Evolutionary conservation across 1,284 basidiomycete species (phyloP).

Genomic region (Ustilago bromivora): DNA sequence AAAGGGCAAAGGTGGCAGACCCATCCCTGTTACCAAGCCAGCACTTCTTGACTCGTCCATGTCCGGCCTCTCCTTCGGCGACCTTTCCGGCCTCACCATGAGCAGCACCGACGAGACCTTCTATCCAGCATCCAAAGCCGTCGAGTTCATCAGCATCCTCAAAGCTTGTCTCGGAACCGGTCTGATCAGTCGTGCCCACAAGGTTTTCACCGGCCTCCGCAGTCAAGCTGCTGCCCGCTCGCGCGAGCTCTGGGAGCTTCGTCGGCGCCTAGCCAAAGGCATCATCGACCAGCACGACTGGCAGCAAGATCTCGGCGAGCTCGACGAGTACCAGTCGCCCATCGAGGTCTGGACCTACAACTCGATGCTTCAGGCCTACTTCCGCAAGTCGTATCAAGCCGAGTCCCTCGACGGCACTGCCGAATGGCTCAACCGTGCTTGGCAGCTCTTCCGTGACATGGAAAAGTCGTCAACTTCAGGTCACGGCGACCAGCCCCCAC

Average conservation of each 20-base stretch:
- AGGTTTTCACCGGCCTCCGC: conserved; percentile 61
- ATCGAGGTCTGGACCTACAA: conserved; percentile 62
- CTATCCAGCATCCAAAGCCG: conserved; percentile 55
- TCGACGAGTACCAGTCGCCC: conserved; percentile 31
- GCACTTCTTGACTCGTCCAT: conserved; percentile 18
- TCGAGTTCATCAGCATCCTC: conserved; percentile 62
- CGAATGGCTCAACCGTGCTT: conserved; percentile 58
- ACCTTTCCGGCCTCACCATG: conserved; percentile 49
- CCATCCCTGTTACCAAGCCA: conserved; percentile 11
- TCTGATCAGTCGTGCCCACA: conserved; percentile 62
- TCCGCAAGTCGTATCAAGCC: conserved; percentile 55
- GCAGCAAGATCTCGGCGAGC: conserved; percentile 38
- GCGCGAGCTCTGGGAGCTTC: conserved; percentile 47
- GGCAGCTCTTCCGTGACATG: conserved; percentile 61
- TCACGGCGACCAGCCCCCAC: conserved; percentile 30
- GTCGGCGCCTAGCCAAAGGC: conserved; percentile 33
- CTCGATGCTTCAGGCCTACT: conserved; percentile 63
- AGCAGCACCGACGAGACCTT: conserved; percentile 53
- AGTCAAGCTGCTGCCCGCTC: conserved; percentile 44
- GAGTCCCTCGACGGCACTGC: conserved; percentile 40
- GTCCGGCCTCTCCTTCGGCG: conserved; percentile 37
- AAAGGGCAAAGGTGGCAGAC: conserved; percentile 17
- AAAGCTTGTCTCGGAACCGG: conserved; percentile 65
- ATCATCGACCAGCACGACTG: conserved; percentile 42
- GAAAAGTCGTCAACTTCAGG: conserved; percentile 14